phyloP scores from a whole-genome alignment of 805 yeast species.

The Wickerhamiella galacta region DNA sequence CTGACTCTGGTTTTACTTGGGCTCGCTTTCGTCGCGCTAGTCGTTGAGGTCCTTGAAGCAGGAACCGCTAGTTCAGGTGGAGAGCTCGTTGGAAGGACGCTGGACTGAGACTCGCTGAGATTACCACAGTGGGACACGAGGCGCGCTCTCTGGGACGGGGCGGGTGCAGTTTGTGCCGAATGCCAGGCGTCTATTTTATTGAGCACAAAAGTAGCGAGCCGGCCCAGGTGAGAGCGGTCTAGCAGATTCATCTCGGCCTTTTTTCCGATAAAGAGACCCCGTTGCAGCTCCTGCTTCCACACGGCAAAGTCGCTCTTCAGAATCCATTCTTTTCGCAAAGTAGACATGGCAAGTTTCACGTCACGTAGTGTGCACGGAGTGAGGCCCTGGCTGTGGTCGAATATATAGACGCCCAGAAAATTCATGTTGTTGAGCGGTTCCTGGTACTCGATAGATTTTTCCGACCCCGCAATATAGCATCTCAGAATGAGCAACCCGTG shows the following conservation, averaged over 20 bases:
- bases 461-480: slow-evolving; percentile 19
- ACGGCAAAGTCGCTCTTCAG: slow-evolving; percentile 7
- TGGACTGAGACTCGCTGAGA: no score
- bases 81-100: no score
- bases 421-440: slow-evolving; percentile 7
- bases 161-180: neutral
- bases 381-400: slow-evolving; percentile 25
- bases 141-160: no score
- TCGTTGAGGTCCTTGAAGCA: no score
- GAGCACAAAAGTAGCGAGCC: slow-evolving; percentile 12
- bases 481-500: slow-evolving; percentile 40
- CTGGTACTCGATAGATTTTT: slow-evolving; percentile 6
- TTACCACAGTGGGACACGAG: no score
- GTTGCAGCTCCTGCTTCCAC: slow-evolving; percentile 32
- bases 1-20: no score
- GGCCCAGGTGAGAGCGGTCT: slow-evolving; percentile 10
- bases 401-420: slow-evolving; percentile 28
- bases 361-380: slow-evolving; percentile 19
- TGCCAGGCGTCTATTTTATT: neutral
- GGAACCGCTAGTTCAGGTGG: no score
- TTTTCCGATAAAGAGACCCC: slow-evolving; percentile 32
- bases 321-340: slow-evolving; percentile 19
- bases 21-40: no score
- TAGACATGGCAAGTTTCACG: slow-evolving; percentile 18
- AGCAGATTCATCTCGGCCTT: slow-evolving; percentile 44